Evolutionary conservation across 345 rosid species (phyloP).

Genomic region (Citropsis articulata): DNA sequence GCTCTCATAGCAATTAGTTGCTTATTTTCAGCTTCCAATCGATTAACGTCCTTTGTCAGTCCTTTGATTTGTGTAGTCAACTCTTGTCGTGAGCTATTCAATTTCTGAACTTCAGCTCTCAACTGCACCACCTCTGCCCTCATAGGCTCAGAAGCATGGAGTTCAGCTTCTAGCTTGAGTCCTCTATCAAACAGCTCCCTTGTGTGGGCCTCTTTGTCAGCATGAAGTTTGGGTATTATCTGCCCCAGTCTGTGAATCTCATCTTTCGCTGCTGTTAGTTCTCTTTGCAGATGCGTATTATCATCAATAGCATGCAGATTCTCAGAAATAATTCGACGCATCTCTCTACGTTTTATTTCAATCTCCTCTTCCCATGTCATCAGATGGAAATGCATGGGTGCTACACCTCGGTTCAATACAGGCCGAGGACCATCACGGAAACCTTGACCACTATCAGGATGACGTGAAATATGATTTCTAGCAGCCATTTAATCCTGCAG

Average conservation of each 20-base stretch:
- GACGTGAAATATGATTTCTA: constrained; percentile 13
- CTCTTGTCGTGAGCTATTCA: constrained; percentile 18
- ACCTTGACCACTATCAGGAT: constrained; percentile 17
- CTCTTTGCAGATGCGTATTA: constrained; percentile 23
- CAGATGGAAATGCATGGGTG: constrained; percentile 16
- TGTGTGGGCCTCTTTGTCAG: constrained; percentile 18
- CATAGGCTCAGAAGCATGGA: constrained; percentile 22
- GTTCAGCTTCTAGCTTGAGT: constrained; percentile 33
- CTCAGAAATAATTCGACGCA: constrained; percentile 21
- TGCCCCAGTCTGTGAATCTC: constrained; percentile 25
- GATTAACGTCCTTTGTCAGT: constrained; percentile 19
- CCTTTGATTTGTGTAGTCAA: constrained; percentile 17
- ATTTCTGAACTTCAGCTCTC: constrained; percentile 25
- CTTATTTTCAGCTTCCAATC: constrained; percentile 23
- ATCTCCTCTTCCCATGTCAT: constrained; percentile 25
- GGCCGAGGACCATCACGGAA: constrained; percentile 14
- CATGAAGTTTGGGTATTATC: constrained; percentile 19
- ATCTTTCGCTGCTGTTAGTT: constrained; percentile 22
- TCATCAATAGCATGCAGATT: constrained; percentile 25
- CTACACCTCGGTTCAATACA: constrained; percentile 9
- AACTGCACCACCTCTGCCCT: constrained; percentile 26
- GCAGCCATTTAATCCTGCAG: constrained; percentile 28
- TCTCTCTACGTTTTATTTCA: constrained; percentile 21
- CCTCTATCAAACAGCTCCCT: constrained; percentile 31
- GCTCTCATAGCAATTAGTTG: constrained; percentile 16